A percentile compares a stretch with the other conserved stretches of the same genome.
Conservation (phyloP, 1,284 basidiomycete genomes). For the Apiotrichum gamsii region DNA sequence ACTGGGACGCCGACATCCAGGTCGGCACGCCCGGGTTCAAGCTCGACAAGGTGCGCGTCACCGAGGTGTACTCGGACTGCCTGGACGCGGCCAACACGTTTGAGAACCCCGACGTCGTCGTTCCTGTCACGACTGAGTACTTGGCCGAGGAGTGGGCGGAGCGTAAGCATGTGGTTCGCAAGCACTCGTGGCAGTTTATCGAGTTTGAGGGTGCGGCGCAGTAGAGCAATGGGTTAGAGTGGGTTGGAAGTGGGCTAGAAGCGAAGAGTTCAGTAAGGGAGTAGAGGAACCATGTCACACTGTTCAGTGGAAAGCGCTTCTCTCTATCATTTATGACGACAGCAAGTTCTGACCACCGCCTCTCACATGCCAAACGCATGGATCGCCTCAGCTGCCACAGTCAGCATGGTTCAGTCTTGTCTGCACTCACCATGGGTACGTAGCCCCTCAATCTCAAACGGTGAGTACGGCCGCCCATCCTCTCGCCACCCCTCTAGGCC, state of each 20-base stretch:
- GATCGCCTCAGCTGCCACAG: not conserved
- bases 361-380: slow-evolving; percentile 4
- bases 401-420: not conserved
- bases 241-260: too few species aligned
- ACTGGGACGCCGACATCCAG: slow-evolving; percentile 25
- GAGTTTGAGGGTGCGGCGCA: too few species aligned
- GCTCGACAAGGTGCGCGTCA: slow-evolving; percentile 9
- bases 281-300: too few species aligned
- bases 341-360: too few species aligned
- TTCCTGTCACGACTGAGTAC: slow-evolving; percentile 18
- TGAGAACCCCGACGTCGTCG: slow-evolving; percentile 26
- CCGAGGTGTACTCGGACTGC: slow-evolving; percentile 39
- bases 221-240: too few species aligned
- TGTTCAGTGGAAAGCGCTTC: too few species aligned
- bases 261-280: too few species aligned
- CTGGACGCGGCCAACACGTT: slow-evolving; percentile 36
- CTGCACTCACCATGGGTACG: not conserved
- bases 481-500: slow-evolving; percentile 12
- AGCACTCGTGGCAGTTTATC: slow-evolving; percentile 43
- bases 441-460: not conserved
- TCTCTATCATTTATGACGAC: too few species aligned
- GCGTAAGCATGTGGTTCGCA: slow-evolving; percentile 20
- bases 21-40: slow-evolving; percentile 15
- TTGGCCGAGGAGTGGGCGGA: slow-evolving; percentile 21
- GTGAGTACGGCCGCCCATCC: slow-evolving; percentile 7